Evolutionary conservation across 2,329 filamentous ascomycete species (phyloP).

Genomic region (Xylaria sp.): DNA sequence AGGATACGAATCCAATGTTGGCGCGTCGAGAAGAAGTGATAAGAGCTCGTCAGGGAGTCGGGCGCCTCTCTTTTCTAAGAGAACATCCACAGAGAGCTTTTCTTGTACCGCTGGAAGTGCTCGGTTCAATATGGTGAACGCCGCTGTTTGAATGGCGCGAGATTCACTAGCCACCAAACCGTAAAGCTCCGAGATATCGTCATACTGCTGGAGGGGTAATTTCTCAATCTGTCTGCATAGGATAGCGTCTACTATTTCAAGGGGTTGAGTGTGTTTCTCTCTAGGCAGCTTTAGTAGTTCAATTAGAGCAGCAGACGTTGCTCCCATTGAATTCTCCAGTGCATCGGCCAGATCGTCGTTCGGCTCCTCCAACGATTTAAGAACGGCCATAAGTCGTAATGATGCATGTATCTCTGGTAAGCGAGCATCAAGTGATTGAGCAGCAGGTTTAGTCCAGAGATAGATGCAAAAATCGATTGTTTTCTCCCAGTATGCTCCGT

Average conservation of each 20-base stretch:
- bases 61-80: conserved; percentile 77
- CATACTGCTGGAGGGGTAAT: conserved; percentile 70
- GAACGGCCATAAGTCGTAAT: conserved; percentile 72
- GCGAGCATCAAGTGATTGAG: conserved; percentile 57
- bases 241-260: conserved; percentile 79
- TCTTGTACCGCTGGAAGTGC: conserved; percentile 84
- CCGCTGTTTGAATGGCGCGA: conserved; percentile 78
- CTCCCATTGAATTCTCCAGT: conserved; percentile 68
- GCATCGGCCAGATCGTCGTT: conserved; percentile 90
- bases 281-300: conserved; percentile 69
- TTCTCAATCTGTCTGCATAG: conserved; percentile 75
- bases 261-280: conserved; percentile 67
- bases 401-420: conserved; percentile 77
- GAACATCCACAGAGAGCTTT: conserved; percentile 79
- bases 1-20: conserved; percentile 74
- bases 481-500: conserved; percentile 87
- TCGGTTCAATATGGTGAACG: conserved; percentile 82
- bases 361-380: conserved; percentile 74
- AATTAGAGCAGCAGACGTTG: conserved; percentile 68
- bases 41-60: conserved; percentile 85
- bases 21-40: conserved; percentile 82
- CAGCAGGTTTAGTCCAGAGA: conserved; percentile 64
- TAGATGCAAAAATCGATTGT: conserved; percentile 67
- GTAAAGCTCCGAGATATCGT: conserved; percentile 76
- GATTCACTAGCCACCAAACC: conserved; percentile 81